Evolutionary conservation across 441 rosid species (phyloP).

Genomic region (Flueggea neowawraea): DNA sequence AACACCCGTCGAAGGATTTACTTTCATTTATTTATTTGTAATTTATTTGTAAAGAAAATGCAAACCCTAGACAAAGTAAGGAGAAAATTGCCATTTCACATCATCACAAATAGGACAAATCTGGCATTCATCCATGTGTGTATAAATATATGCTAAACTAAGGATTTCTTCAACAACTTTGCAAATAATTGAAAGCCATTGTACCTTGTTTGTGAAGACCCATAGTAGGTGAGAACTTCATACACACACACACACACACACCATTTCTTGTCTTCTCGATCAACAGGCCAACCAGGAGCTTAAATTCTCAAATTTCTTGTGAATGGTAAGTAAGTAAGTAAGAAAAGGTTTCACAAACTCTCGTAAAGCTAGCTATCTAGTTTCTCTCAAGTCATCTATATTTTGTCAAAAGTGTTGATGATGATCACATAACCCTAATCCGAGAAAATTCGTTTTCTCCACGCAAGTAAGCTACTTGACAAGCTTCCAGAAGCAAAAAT

Average conservation of each 20-base stretch:
- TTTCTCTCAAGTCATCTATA: conserved; percentile 14
- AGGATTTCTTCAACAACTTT: conserved; percentile 42
- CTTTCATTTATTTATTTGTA: no score
- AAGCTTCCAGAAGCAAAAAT: not conserved
- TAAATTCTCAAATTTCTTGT: conserved; percentile 43
- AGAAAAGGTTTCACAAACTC: conserved; percentile 13
- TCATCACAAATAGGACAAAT: conserved; percentile 10
- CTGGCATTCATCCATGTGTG: conserved; percentile 11
- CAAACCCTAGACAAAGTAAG: conserved; percentile 3
- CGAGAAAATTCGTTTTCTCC: conserved; percentile 24
- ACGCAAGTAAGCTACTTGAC: conserved; percentile 49
- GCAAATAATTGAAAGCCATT: not conserved
- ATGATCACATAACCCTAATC: conserved; percentile 12
- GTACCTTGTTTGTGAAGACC: conserved; percentile 67
- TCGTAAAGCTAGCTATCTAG: conserved; percentile 2
- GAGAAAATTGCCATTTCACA: conserved; percentile 8
- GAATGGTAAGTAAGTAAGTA: conserved; percentile 44
- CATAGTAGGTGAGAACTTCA: conserved; percentile 88
- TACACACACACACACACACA: conserved; percentile 46
- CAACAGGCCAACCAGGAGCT: conserved; percentile 12
- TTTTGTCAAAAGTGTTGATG: not conserved
- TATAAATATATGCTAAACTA: conserved; percentile 16
- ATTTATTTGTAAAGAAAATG: not conserved
- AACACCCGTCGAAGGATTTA: no score
- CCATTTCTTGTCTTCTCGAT: conserved; percentile 25